Base-by-base conservation (phyloP, 2,329 filamentous ascomycete species). In the Aureobasidium sp. region DNA sequence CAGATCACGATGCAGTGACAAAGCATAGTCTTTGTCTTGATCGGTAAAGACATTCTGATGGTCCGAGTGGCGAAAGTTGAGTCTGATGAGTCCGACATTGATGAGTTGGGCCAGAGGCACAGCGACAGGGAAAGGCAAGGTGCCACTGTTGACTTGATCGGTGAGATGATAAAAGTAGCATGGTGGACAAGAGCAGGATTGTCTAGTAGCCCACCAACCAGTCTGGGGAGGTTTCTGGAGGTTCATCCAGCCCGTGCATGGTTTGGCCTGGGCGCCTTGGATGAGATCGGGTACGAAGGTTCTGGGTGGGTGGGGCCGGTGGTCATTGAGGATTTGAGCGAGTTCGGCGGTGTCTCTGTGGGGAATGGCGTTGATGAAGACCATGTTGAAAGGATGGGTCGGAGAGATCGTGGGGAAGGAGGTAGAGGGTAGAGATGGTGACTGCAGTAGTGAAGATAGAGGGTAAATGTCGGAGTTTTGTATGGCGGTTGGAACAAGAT, bases 191-290 rank as follows among this genome's bases (percentile, higher is more conserved):
- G 32, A 25, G 37, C 48, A 51, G n/a, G 12, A 3, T 41, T 51
- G 48, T 32, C 48, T 38, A 25, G 30, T 19, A 10, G 37, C 37
- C 48, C 48, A 51, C 48, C 48, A 51, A 37, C 48, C 48, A n/a
- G 14, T 25, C 2, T n/a, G 6, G 8, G 48, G 48, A 16, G 48
- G 48, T 27, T 51, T 51, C 25, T 3, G 6, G 24, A 51, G 37
- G 16, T 40, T 16, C 11, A n/a, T n/a, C 48, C 48, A 51, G 45
- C 34, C 45, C 34, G 45, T 49, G 45, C 34, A 49, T 5, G 45
- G 45, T 19, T 49, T 49, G 24, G 30, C 22, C 19, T 48, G 44
- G 10, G 32, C 30, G 16, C 44, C 44, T 48, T 48, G 19, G 44
- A 48, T 27, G 14, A 48, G 44, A 1, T 48, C 44, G 12, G 44